These are phyloP conservation scores for Botrytis hyacinthi DNA, from an alignment of 2,329 filamentous ascomycete genomes.

Conservation along the genomic window DNA sequence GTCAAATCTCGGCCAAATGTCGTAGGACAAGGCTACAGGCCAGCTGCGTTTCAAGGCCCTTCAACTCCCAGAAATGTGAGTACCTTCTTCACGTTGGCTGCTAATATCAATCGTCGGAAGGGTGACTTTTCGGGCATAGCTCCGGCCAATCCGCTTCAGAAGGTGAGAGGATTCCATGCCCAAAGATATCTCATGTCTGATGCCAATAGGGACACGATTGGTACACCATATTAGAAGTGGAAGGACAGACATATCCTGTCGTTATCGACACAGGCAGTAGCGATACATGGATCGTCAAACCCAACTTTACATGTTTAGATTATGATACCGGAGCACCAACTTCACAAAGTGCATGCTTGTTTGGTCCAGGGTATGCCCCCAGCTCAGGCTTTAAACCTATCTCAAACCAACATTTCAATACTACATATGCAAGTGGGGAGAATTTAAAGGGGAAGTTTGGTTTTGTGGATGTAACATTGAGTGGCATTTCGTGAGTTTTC, in stretches of 20 bases:
- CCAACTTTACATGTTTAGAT: conserved; percentile 40
- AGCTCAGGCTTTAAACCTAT: conserved; percentile 41
- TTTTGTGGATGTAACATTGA: conserved; percentile 42
- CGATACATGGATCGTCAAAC: conserved; percentile 46
- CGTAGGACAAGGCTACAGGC: not conserved
- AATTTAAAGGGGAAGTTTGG: conserved; percentile 43
- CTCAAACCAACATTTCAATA: conserved; percentile 44
- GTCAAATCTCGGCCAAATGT: not conserved
- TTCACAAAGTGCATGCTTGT: conserved; percentile 23
- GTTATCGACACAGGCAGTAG: conserved; percentile 49
- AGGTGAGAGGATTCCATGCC: not conserved
- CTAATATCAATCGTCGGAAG: not conserved
- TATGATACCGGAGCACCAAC: conserved; percentile 19
- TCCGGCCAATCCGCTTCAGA: not conserved
- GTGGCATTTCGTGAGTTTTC: conserved; percentile 42
- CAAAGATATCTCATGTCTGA: not conserved
- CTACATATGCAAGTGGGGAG: conserved; percentile 46
- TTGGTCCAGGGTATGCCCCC: conserved; percentile 24
- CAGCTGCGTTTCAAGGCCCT: not conserved
- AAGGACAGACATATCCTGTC: conserved; percentile 14
- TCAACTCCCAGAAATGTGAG: not conserved
- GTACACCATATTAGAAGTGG: conserved; percentile 19
- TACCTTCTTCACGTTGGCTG: not conserved
- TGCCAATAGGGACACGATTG: not conserved
- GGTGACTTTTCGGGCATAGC: not conserved